A percentile compares a stretch with the other conserved stretches of the same genome.
These are phyloP conservation scores for Aspergillus saccharolyticus DNA, from an alignment of 495 filamentous ascomycete species.

Conservation along the genomic window DNA sequence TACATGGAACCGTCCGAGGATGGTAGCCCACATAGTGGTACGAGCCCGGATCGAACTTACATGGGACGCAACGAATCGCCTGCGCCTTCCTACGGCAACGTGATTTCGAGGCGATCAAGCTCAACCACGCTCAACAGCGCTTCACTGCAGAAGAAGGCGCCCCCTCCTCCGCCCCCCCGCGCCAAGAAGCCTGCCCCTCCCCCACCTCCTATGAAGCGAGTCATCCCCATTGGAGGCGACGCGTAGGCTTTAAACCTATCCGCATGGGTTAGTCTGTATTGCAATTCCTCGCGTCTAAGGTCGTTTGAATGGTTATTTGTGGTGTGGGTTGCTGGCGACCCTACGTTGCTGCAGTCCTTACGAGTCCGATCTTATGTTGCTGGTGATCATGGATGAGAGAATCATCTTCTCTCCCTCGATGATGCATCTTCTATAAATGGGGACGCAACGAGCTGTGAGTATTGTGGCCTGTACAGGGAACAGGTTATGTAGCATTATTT, in stretches of 20 bases:
- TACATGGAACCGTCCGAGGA: slow-evolving; percentile 64
- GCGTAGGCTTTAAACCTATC: slow-evolving; percentile 12
- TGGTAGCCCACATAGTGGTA: slow-evolving; percentile 46
- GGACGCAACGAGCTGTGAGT: neutral
- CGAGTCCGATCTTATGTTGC: slow-evolving; percentile 4
- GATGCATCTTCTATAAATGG: neutral
- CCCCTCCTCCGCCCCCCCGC: slow-evolving; percentile 78
- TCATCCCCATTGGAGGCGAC: slow-evolving; percentile 30
- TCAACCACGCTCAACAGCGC: slow-evolving; percentile 41
- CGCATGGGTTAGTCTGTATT: neutral
- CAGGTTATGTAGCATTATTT: too few relatives aligned
- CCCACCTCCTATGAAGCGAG: slow-evolving; percentile 47
- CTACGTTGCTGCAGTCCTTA: neutral
- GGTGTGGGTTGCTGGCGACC: slow-evolving; percentile 8
- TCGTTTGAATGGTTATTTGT: neutral
- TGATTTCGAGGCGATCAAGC: slow-evolving; percentile 52
- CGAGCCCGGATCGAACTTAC: slow-evolving; percentile 55
- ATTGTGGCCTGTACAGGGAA: too few relatives aligned
- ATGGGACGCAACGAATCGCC: slow-evolving; percentile 55
- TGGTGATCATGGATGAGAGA: neutral
- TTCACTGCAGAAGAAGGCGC: slow-evolving; percentile 57
- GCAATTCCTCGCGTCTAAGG: neutral
- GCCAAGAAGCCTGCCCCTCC: slow-evolving; percentile 71
- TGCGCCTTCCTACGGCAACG: slow-evolving; percentile 56
- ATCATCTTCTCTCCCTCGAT: neutral